Conservation (phyloP, 306 rosid genomes). For the Cucurbita ficifolia region DNA sequence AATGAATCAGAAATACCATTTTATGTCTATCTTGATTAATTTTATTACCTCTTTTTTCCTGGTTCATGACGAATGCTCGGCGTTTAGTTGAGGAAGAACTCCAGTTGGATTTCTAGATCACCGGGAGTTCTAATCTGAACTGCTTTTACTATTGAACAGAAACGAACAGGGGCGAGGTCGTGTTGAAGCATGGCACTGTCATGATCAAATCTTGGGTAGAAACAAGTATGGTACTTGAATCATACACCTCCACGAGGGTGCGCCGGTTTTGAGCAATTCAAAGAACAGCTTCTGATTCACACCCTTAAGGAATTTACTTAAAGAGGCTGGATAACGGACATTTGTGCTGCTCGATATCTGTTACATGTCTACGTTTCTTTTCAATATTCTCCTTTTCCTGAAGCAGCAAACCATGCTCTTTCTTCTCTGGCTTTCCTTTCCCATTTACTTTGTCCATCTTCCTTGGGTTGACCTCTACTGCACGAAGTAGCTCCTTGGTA, state of each 20-base stretch:
- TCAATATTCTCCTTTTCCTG: constrained; percentile 12
- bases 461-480: constrained; percentile 3
- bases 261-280: not conserved
- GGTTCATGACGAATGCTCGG: not conserved
- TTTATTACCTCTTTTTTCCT: not conserved
- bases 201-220: not conserved
- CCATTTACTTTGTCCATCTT: constrained; percentile 6
- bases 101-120: not conserved
- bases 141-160: not conserved
- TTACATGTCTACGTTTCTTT: not conserved
- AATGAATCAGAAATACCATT: not conserved
- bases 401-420: not conserved
- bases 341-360: not conserved
- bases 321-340: constrained; percentile 38
- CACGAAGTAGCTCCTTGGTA: constrained; percentile 14
- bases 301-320: constrained; percentile 10
- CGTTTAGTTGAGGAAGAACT: not conserved
- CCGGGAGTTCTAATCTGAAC: not conserved
- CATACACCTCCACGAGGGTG: not conserved
- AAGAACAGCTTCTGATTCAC: not conserved
- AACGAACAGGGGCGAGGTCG: not conserved
- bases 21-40: not conserved
- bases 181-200: not conserved
- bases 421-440: constrained; percentile 5
- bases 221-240: not conserved